A percentile compares a stretch with the other conserved stretches of the same genome.
These are phyloP conservation scores for Ettlia oleoabundans DNA, from an alignment of 139 green algal genomes.

Conservation along the genomic window DNA sequence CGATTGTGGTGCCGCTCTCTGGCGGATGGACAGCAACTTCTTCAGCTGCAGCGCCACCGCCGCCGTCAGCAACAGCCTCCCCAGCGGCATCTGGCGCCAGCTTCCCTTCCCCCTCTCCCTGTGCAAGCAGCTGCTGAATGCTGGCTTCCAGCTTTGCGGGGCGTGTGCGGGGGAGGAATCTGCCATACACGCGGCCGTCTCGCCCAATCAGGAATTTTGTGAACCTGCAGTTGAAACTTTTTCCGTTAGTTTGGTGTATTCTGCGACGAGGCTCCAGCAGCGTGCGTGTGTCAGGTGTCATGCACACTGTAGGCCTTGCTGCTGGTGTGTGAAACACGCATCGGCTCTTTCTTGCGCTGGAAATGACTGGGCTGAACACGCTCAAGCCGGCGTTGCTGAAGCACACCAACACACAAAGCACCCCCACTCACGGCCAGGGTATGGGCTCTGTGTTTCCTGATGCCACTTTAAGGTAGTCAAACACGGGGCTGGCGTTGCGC, in stretches of 20 bases:
- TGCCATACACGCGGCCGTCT: conserved; percentile 1
- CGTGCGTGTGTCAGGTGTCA: neutral
- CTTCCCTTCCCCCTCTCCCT: neutral
- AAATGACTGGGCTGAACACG: neutral
- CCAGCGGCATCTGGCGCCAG: neutral
- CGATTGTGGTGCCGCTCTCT: neutral
- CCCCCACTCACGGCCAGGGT: neutral
- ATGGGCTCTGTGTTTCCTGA: neutral
- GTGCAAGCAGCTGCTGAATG: neutral
- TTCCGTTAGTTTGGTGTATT: neutral
- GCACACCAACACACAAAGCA: neutral
- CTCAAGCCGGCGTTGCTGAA: neutral
- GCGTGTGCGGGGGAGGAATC: neutral
- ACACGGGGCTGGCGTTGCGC: neutral
- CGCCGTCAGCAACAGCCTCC: neutral
- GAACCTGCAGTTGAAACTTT: neutral
- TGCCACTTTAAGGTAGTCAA: conserved; percentile 1
- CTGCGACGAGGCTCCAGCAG: neutral
- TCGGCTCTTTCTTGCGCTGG: too few relatives aligned
- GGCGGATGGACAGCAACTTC: neutral
- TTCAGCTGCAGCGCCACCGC: neutral
- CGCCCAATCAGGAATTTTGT: conserved; percentile 1
- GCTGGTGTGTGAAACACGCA: too few relatives aligned
- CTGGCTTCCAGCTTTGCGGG: neutral
- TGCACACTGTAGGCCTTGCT: too few relatives aligned